Percentiles rank a stretch among this genome's conserved stretches.
Evolutionary conservation across 176 grass and related monocot genomes (phyloP).

Genomic region (Carex littledalei): DNA sequence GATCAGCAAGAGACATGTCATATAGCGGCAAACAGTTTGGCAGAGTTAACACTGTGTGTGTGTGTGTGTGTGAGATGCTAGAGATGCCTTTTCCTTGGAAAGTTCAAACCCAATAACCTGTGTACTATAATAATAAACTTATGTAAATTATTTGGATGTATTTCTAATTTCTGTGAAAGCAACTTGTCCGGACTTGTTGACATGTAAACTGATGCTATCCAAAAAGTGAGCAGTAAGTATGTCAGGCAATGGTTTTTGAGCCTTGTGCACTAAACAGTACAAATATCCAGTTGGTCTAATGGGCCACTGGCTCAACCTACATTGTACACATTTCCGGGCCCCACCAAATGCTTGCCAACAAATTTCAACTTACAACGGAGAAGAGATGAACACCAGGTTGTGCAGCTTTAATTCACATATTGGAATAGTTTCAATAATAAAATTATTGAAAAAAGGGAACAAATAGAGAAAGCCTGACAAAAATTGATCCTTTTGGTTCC

Average conservation of each 20-base stretch:
- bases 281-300: conserved; percentile 1
- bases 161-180: conserved; percentile 7
- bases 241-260: conserved; percentile 15
- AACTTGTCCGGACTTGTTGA: not conserved
- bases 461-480: not conserved
- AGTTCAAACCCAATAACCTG: not conserved
- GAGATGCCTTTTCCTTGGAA: conserved; percentile 10
- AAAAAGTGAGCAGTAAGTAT: not conserved
- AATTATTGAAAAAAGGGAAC: not conserved
- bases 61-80: not conserved
- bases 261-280: conserved; percentile 17
- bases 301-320: not conserved
- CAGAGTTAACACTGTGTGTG: conserved; percentile 8
- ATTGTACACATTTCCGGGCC: not conserved
- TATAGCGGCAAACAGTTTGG: not conserved
- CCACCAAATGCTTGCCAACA: not conserved
- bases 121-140: not conserved
- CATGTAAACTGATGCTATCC: conserved; percentile 5
- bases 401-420: not conserved
- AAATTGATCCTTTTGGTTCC: not conserved
- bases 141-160: not conserved
- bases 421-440: not conserved
- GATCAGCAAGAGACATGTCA: not conserved
- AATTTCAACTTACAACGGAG: not conserved
- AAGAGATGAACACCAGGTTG: not conserved